Evolutionary conservation across 345 rosid species (phyloP).

Genomic region (Syzygium oleosum): DNA sequence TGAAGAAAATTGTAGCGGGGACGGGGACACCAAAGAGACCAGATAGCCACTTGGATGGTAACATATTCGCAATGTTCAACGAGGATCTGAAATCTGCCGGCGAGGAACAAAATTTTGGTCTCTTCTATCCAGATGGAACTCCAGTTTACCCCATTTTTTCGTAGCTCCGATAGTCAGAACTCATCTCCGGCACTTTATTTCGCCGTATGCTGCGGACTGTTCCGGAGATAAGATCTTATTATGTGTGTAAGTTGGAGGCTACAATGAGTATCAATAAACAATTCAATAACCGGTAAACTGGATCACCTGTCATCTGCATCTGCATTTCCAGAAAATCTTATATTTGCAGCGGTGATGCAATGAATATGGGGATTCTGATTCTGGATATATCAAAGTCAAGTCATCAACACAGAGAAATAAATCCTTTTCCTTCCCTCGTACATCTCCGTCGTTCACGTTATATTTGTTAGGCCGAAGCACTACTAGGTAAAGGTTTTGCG

Average conservation of each 20-base stretch:
- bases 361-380: not conserved
- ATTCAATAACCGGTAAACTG: not conserved
- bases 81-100: constrained; percentile 8
- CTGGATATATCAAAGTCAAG: not conserved
- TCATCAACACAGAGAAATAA: not conserved
- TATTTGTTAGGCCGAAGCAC: not conserved
- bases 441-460: not conserved
- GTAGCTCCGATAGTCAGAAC: not conserved
- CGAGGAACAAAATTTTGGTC: constrained; percentile 6
- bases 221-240: not conserved
- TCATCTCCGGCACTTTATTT: not conserved
- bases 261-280: not conserved
- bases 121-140: constrained; percentile 12
- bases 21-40: constrained; percentile 29
- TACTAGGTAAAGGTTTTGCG: not conserved
- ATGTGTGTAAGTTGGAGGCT: not conserved
- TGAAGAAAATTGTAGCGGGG: not conserved
- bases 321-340: not conserved
- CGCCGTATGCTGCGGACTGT: not conserved
- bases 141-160: constrained; percentile 8
- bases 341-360: not conserved
- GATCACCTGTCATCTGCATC: not conserved
- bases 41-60: not conserved
- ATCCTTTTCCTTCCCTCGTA: not conserved
- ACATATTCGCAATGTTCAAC: constrained; percentile 16